These are phyloP conservation scores for Gynochthodes officinalis DNA, from an alignment of 257 asterid genomes.

Conservation along the genomic window DNA sequence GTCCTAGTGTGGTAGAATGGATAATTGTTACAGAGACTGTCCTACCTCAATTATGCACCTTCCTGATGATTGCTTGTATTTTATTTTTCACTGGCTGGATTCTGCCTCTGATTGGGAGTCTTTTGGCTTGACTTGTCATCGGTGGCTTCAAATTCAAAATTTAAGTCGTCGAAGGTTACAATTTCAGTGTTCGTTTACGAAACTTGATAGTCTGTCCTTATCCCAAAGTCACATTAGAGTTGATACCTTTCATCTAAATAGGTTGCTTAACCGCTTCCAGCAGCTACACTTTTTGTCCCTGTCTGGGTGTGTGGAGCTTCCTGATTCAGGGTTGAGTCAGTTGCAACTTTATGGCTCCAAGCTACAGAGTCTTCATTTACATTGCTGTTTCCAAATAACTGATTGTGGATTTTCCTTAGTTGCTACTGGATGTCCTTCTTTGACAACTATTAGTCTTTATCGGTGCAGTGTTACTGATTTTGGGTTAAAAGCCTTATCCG, in stretches of 20 bases:
- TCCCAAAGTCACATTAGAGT: conserved; percentile 35
- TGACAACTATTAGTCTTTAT: conserved; percentile 58
- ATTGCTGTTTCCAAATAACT: conserved; percentile 56
- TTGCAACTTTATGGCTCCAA: conserved; percentile 39
- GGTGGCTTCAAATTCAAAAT: conserved; percentile 66
- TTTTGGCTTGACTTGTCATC: conserved; percentile 66
- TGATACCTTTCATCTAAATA: conserved; percentile 37
- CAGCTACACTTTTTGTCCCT: conserved; percentile 50
- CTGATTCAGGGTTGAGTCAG: conserved; percentile 49
- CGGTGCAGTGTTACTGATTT: conserved; percentile 59
- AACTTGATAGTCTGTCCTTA: conserved; percentile 30
- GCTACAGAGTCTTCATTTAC: conserved; percentile 43
- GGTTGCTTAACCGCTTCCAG: conserved; percentile 50
- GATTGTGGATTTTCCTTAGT: conserved; percentile 47
- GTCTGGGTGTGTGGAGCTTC: conserved; percentile 64
- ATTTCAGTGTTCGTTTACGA: conserved; percentile 49
- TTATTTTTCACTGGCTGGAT: conserved; percentile 50
- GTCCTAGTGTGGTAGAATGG: conserved; percentile 31
- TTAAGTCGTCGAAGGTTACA: conserved; percentile 56
- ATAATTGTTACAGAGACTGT: conserved; percentile 13
- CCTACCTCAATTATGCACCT: conserved; percentile 38
- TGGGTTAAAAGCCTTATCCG: conserved; percentile 49
- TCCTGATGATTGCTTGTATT: conserved; percentile 56
- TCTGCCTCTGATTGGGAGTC: conserved; percentile 52
- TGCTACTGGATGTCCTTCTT: conserved; percentile 52